phyloP scores from a whole-genome alignment of 1,284 basidiomycete genomes.

The Apiotrichum gracile region DNA sequence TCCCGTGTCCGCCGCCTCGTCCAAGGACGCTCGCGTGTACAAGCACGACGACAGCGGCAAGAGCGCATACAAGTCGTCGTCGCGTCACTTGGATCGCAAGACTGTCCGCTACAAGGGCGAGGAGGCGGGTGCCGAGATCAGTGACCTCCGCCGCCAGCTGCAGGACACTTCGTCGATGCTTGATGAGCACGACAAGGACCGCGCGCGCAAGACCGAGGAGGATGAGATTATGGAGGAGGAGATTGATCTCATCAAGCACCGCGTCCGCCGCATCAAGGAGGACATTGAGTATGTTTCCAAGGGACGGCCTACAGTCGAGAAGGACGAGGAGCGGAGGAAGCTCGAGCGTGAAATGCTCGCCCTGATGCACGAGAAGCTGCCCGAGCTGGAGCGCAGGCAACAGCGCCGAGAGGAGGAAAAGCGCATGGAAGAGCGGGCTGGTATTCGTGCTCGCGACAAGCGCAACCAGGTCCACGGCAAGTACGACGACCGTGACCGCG shows the following conservation, averaged over 20 bases:
- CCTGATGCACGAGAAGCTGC: constrained; percentile 85
- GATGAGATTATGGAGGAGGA: constrained; percentile 87
- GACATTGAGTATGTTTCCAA: constrained; percentile 86
- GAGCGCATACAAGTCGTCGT: constrained; percentile 68
- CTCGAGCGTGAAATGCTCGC: constrained; percentile 83
- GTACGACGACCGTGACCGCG: constrained; percentile 53
- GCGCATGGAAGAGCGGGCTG: constrained; percentile 70
- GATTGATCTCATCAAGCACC: constrained; percentile 78
- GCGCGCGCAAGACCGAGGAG: constrained; percentile 60
- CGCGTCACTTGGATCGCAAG: constrained; percentile 81
- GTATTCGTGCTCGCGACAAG: constrained; percentile 71
- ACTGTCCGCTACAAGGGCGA: constrained; percentile 70
- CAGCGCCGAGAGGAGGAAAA: constrained; percentile 71
- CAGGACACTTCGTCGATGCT: constrained; percentile 76
- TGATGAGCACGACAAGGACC: constrained; percentile 63
- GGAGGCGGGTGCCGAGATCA: constrained; percentile 65
- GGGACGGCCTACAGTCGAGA: constrained; percentile 65
- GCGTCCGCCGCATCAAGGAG: constrained; percentile 81
- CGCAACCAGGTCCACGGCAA: constrained; percentile 75
- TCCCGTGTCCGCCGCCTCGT: constrained; percentile 53
- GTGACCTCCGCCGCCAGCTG: constrained; percentile 80
- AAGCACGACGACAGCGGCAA: constrained; percentile 65
- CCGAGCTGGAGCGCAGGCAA: constrained; percentile 80
- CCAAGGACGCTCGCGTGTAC: constrained; percentile 88
- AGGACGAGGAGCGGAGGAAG: constrained; percentile 79